Conservation (phyloP, 768 basidiomycete genomes). For the Lentinula raphanica region DNA sequence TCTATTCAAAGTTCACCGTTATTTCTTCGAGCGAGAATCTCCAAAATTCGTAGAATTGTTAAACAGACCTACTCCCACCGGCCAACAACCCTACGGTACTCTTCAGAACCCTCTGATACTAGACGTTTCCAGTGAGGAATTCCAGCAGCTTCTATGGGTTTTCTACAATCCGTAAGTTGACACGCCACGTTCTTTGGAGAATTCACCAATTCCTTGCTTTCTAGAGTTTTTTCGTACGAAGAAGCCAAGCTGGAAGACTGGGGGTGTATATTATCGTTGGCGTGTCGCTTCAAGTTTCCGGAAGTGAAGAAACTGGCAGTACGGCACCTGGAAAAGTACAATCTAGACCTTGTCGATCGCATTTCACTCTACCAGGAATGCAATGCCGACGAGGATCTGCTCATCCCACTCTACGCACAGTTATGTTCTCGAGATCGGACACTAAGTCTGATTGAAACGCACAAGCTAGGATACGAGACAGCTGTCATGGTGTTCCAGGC, state of each 20-base stretch:
- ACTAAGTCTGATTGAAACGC: conserved; percentile 40
- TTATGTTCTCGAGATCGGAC: conserved; percentile 35
- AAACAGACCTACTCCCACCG: conserved; percentile 8
- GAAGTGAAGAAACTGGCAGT: conserved; percentile 28
- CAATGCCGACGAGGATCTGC: conserved; percentile 28
- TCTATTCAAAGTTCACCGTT: conserved; percentile 21
- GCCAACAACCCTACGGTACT: background rate
- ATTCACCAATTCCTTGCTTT: background rate
- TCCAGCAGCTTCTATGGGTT: conserved; percentile 42
- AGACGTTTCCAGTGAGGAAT: conserved; percentile 32
- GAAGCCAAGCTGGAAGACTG: conserved; percentile 36
- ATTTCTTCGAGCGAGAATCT: conserved; percentile 29
- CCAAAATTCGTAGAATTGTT: conserved; percentile 7
- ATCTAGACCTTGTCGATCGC: conserved; percentile 44
- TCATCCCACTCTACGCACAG: conserved; percentile 37
- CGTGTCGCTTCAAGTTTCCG: conserved; percentile 37
- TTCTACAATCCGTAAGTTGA: conserved; percentile 43
- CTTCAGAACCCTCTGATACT: background rate
- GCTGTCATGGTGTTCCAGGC: conserved; percentile 31
- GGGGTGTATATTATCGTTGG: conserved; percentile 35
- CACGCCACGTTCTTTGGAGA: background rate
- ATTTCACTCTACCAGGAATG: conserved; percentile 43
- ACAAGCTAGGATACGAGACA: conserved; percentile 36
- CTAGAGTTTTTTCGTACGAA: conserved; percentile 21
- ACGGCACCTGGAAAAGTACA: conserved; percentile 21